Evolutionary conservation across 805 yeast species (phyloP), one percentile per base, ranked within the genome.

Genomic region (Jamesozyma piceae): DNA sequence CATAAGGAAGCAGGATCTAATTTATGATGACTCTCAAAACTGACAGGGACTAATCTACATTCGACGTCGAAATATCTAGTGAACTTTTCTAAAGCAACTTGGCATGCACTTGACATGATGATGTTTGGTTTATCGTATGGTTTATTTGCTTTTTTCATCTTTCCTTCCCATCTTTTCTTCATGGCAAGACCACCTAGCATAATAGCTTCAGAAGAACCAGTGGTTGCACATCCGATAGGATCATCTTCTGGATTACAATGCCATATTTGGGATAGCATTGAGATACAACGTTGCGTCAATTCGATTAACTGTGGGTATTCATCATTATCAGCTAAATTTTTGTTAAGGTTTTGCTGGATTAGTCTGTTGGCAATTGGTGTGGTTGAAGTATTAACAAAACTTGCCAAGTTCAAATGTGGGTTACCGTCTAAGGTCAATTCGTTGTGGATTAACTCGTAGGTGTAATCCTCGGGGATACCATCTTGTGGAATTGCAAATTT

Each of bases 61-160:
- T 88, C 95, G 37, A 88, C 96, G 54, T 88, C 96, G 64, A 88
- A 89, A 66, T 88, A 88, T 39, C 95, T 71, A 14, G 96, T 95
- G 65, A 89, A 89, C 67, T 88, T 88, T 66, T 88, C 96, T 54
- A 89, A 69, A 0, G 95, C 95, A 37, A 89, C 96, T 66, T 88
- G 97, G 42, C 90, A 92, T 63, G 90, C 85, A 28, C 90, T 71
- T 9, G 95, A 94, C 95, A 88, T 87, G 48, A 88, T 65, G 56
- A 88, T 85, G 63, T 88, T 88, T 43, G 96, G 97, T 43, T 74
- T 74, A 21, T 64, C 73, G 39, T 60, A 64, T 39, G 80, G 72
- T 49, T 77, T 75, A 4, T 89, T 89, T 26, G 68, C 69, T 1
- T 67, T 77, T 55, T 63, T 69, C 54, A 82, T 75, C 50, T 66